Base-by-base conservation (phyloP, 2,329 filamentous ascomycete species). In the Botrytis galanthina region DNA sequence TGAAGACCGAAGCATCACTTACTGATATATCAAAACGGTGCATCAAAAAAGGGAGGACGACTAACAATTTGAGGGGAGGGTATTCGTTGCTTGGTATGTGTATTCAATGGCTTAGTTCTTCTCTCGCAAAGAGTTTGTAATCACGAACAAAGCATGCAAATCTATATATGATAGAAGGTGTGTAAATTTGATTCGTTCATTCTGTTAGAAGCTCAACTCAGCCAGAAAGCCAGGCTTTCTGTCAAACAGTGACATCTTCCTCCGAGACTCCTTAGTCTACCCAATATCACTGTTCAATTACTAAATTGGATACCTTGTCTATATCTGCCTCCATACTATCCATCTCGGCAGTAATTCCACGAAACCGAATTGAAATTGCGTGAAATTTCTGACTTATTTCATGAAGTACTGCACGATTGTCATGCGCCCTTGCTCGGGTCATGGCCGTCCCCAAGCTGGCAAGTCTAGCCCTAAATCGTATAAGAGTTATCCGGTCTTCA, bases 291-390 rank as follows among this genome's bases (percentile, higher is more conserved):
- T 20, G 4, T 32, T 29, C n/a, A 44, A 12, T 20, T 12, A 57
- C 14, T 18, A 57, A 18, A 8, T 0, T 4, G 6, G 7, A 16
- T 18, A 57, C 29, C 0, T 57, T 29, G 0, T 4, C 0, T 57
- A 4, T 18, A 29, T 57, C 14, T 2, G 0, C 3, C 8, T 0
- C 6, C n/a, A 54, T n/a, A 18, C 14, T 8, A 7, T 3, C 0
- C 1, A 29, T 8, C n/a, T 29, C 14, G 7, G 2, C 2, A 54
- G 5, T 0, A 29, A 54, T 16, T 18, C 16, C 0, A 0, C 1
- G 3, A 16, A 0, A 0, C n/a, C 14, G n/a, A 29, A 16, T 16
- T 29, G 1, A 0, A 54, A 16, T 18, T 8, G 0, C 14, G 1
- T 0, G 0, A 54, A 8, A 1, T 2, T 29, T 14, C 29, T 1